Base-by-base conservation (phyloP, 2,329 filamentous ascomycete genomes). In the Epichloe amarillans region DNA sequence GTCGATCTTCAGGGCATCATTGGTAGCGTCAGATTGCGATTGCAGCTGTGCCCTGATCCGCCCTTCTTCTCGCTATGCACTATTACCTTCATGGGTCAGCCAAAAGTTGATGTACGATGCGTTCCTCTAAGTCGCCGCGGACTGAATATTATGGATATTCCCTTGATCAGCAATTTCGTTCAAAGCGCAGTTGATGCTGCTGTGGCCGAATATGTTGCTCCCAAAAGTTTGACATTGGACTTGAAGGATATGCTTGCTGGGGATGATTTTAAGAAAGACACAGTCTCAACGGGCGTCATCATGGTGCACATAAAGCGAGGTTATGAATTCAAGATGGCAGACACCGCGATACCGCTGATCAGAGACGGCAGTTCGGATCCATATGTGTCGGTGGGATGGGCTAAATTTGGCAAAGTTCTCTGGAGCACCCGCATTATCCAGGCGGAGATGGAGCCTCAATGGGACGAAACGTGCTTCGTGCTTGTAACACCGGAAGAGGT, bases 261-360 rank as follows among this genome's bases (percentile, higher is more conserved):
- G 4, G 84, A 87, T 52, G 84, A 88, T 58, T 88, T 84, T 69
- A 88, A 88, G 64, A 87, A 87, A 61, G 83, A 88, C 54, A 86
- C 84, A 0, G 66, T 68, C 33, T 73, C 79, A 2, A 72, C 77
- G 35, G 84, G 85, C 17, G 74, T 87, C 1, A 61, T 89, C 1
- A 73, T 84, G 55, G 73, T 87, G 10, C 75, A 75, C 42, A 82
- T 88, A 61, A 81, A 82, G 59, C 72, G 75, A 23, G 85, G 83
- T 0, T 77, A 75, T 41, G 83, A 79, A 37, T 88, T 88, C 69
- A 87, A 85, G 60, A 76, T 83, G 61, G 83, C 82, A 3, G 85
- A 88, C 61, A 71, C 76, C 5, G 75, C 76, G 1, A 68, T 86
- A 36, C 80, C 79, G 0, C 70, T 80, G 2, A 63, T 82, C 51